Evolutionary conservation across 345 rosid genomes (phyloP), one percentile per base, ranked within the genome.

Genomic region (Lepidium didymum): DNA sequence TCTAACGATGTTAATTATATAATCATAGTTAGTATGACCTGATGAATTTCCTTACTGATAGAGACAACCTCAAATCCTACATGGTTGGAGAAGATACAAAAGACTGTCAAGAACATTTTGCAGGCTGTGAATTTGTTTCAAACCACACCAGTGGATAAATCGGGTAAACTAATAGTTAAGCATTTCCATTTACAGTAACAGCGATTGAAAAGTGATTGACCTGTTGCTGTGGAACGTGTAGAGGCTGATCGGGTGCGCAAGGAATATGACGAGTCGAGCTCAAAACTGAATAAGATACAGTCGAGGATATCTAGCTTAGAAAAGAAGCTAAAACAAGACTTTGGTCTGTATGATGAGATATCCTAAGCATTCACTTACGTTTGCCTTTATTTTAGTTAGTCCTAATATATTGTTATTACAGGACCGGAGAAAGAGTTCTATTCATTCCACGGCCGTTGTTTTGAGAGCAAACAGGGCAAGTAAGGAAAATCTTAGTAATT

Each of bases 351-450:
- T 74, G 29, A 57, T 60, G 53, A 74, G 35, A 65, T 27, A 40
- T 36, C 47, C 47, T 79, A 27, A 13, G 2, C 50, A 51, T 70
- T 54, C 52, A 58, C 53, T 23, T 8, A 37, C 8, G 44, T 46
- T 16, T 67, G 3, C 43, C 78, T 68, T 44, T 79, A 74, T 19
- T 40, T 66, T 38, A 56, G 27, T 76, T 74, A 62, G 72, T 42
- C 27, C 51, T 67, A 33, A 62, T 33, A 9, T 50, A 9, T 69
- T 75, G 36, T 56, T 70, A 31, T 53, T 74, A 18, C 94, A 91
- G 99, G 99, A 55, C 81, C 77, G 14, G 98, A 84, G 76, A 89
- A 84, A 81, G 96, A 89, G 82, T 91, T 95, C 88, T 91, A 86
- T 70, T 83, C 96, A 43, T 85, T 87, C 79, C 81, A 86, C 43